These are phyloP conservation scores for Apophysomyces trapeziformis DNA, from an alignment of 371 early-diverging fungal genomes.

Conservation along the genomic window DNA sequence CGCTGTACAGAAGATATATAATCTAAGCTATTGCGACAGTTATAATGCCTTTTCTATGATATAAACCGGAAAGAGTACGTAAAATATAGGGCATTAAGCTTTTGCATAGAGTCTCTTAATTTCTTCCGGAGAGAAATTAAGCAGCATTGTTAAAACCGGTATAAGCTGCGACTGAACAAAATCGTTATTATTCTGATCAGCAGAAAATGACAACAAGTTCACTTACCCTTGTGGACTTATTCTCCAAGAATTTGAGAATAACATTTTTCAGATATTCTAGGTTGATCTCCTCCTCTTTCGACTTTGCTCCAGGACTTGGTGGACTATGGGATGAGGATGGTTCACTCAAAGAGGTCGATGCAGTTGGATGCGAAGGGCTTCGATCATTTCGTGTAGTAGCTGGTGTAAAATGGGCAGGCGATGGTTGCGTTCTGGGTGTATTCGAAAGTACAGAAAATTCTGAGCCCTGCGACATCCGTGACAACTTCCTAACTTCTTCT, in stretches of 20 bases:
- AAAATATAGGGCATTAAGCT: slow-evolving; percentile 15
- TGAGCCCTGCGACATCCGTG: slow-evolving; percentile 24
- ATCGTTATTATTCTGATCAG: slow-evolving; percentile 9
- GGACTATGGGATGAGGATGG: neutral
- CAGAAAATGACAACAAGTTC: neutral
- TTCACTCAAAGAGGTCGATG: neutral
- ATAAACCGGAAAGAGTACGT: too few species aligned
- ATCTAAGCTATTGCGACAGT: too few species aligned
- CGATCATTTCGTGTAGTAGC: slow-evolving; percentile 11
- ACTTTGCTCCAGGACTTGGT: slow-evolving; percentile 13
- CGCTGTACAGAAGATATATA: too few species aligned
- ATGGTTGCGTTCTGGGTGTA: slow-evolving; percentile 30
- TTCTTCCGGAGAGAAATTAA: slow-evolving; percentile 84
- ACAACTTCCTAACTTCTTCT: slow-evolving; percentile 66
- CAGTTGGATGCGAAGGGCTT: neutral
- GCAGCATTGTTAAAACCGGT: slow-evolving; percentile 78
- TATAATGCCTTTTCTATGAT: too few species aligned
- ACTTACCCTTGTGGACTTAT: slow-evolving; percentile 69
- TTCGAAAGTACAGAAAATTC: slow-evolving; percentile 17
- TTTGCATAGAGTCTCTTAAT: slow-evolving; percentile 60
- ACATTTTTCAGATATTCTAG: slow-evolving; percentile 89
- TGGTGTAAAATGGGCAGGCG: slow-evolving; percentile 15
- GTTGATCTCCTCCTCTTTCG: slow-evolving; percentile 63
- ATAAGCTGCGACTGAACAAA: slow-evolving; percentile 70
- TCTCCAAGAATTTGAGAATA: slow-evolving; percentile 85